Percentiles rank a stretch among this genome's conserved stretches.
Evolutionary conservation across 2,329 filamentous ascomycete genomes (phyloP).

Genomic region (Aspergillus piperis): DNA sequence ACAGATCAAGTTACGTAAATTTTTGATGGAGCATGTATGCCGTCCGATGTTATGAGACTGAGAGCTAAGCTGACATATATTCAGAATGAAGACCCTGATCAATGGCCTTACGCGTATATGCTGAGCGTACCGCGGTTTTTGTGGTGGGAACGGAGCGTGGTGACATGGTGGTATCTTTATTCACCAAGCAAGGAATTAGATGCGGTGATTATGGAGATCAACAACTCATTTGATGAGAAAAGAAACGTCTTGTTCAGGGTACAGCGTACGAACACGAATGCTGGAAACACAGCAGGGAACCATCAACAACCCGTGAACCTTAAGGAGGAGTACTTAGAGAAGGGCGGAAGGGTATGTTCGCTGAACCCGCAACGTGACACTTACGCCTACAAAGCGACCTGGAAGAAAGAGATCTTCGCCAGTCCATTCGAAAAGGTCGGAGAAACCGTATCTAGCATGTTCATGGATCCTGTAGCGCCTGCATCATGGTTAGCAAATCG

Average conservation of each 20-base stretch:
- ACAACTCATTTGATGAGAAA: constrained; percentile 18
- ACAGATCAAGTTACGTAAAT: constrained; percentile 9
- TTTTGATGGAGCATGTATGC: constrained; percentile 7
- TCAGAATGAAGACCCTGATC: constrained; percentile 11
- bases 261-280: neutral
- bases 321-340: neutral
- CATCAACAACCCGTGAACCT: neutral
- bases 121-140: constrained; percentile 15
- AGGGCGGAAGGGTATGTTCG: neutral
- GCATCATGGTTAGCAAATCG: constrained; percentile 6
- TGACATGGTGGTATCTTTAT: constrained; percentile 23
- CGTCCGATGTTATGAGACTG: too few relatives aligned
- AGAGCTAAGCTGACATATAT: neutral
- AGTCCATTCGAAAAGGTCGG: constrained; percentile 15
- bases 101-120: constrained; percentile 19
- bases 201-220: constrained; percentile 20
- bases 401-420: constrained; percentile 12
- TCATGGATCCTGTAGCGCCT: constrained; percentile 9
- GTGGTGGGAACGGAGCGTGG: constrained; percentile 14
- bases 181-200: constrained; percentile 13
- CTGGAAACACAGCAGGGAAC: too few relatives aligned
- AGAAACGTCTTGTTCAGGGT: constrained; percentile 10
- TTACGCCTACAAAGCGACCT: constrained; percentile 8
- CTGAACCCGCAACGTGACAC: neutral
- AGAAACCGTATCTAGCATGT: neutral